A percentile compares a stretch with the other conserved stretches of the same genome.
These are phyloP conservation scores for Chrysoporthe puriensis DNA, from an alignment of 2,329 filamentous ascomycete genomes.

Conservation along the genomic window DNA sequence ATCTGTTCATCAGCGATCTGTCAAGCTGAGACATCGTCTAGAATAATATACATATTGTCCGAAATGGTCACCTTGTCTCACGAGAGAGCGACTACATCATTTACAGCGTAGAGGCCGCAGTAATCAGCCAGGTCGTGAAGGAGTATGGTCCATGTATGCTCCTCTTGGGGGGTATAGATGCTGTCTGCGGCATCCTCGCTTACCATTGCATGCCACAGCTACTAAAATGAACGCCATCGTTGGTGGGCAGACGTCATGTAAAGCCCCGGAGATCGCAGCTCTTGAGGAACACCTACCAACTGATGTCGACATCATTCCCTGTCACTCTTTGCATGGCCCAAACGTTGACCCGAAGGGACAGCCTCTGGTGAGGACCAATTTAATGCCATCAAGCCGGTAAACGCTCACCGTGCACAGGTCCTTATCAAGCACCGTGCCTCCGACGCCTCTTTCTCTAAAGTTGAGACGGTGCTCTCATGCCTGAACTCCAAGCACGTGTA, in stretches of 20 bases:
- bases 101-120: constrained; percentile 95
- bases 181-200: constrained; percentile 18
- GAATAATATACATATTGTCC: constrained; percentile 85
- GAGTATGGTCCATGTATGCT: constrained; percentile 86
- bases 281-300: constrained; percentile 86
- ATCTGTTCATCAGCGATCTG: constrained; percentile 38
- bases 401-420: constrained; percentile 49
- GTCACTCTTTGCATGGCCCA: constrained; percentile 94
- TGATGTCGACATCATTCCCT: constrained; percentile 93
- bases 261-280: constrained; percentile 91
- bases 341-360: constrained; percentile 87
- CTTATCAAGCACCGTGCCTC: constrained; percentile 92
- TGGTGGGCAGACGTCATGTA: constrained; percentile 97
- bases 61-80: constrained; percentile 94
- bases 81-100: constrained; percentile 97
- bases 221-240: constrained; percentile 96
- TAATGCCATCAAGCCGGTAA: not conserved
- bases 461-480: constrained; percentile 80
- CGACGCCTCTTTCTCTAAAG: constrained; percentile 73
- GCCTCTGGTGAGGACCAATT: constrained; percentile 69
- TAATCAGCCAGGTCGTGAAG: constrained; percentile 84
- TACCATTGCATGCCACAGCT: constrained; percentile 54
- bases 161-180: not conserved
- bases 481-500: constrained; percentile 86
- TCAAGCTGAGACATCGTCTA: constrained; percentile 61